A percentile compares a stretch with the other conserved stretches of the same genome.
phyloP scores from a whole-genome alignment of 768 basidiomycete species.

The Lentinula detonsa region DNA sequence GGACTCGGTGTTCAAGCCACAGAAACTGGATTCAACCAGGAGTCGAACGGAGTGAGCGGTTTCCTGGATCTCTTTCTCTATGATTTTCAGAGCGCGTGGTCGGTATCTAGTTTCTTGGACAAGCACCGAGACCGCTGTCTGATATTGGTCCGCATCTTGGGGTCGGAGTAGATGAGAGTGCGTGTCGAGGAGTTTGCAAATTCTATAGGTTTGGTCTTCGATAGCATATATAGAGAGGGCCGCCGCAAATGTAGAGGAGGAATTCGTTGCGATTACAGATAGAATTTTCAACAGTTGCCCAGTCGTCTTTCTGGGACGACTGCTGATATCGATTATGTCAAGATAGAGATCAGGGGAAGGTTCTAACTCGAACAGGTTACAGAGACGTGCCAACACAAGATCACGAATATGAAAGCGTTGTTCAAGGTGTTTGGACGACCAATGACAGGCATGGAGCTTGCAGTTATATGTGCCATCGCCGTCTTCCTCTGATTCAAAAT shows the following conservation, averaged over 20 bases:
- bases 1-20: conserved; percentile 22
- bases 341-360: conserved; percentile 27
- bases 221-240: conserved; percentile 33
- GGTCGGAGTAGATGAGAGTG: conserved; percentile 37
- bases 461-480: conserved; percentile 13
- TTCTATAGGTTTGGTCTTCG: conserved; percentile 18
- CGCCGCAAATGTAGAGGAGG: conserved; percentile 29
- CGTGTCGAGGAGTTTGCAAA: conserved; percentile 23
- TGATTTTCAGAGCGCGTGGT: conserved; percentile 20
- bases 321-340: conserved; percentile 21
- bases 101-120: conserved; percentile 7
- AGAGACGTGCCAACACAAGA: conserved; percentile 24
- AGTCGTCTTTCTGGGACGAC: conserved; percentile 3
- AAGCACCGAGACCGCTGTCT: conserved; percentile 25
- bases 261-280: conserved; percentile 21
- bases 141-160: conserved; percentile 29
- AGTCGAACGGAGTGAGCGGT: conserved; percentile 18
- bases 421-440: conserved; percentile 24
- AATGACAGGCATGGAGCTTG: conserved; percentile 29
- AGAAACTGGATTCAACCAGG: conserved; percentile 27
- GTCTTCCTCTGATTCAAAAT: background rate
- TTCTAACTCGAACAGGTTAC: conserved; percentile 22
- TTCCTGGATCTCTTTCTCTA: conserved; percentile 28
- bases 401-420: conserved; percentile 31
- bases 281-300: conserved; percentile 19